Conservation (phyloP, 2,329 filamentous ascomycete genomes). For the Botrytis fragariae region DNA sequence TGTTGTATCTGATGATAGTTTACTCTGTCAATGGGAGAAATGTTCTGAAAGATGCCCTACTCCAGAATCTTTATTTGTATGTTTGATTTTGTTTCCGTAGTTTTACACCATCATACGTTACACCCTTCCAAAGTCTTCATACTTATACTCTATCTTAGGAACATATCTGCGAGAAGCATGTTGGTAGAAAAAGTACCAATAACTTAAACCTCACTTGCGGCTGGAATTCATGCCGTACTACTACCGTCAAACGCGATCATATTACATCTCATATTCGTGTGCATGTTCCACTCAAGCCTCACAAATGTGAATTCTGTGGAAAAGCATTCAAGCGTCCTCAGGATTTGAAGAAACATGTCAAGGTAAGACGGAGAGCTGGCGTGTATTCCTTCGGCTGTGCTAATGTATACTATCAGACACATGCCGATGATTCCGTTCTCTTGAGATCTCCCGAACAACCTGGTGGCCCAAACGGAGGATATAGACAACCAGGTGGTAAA, state of each 20-base stretch:
- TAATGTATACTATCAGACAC: slow-evolving; percentile 55
- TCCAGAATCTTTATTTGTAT: slow-evolving; percentile 43
- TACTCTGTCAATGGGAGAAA: slow-evolving; percentile 44
- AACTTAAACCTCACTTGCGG: slow-evolving; percentile 96
- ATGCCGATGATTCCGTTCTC: slow-evolving; percentile 88
- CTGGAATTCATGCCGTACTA: slow-evolving; percentile 94
- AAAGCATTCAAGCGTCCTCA: slow-evolving; percentile 99
- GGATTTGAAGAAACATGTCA: slow-evolving; percentile 99
- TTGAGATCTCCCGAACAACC: slow-evolving; percentile 41
- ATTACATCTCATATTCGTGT: slow-evolving; percentile 99
- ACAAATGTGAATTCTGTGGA: slow-evolving; percentile 98
- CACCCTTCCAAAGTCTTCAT: neutral
- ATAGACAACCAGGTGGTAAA: slow-evolving; percentile 48
- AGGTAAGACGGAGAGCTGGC: slow-evolving; percentile 47
- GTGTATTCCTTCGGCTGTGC: slow-evolving; percentile 20
- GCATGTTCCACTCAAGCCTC: slow-evolving; percentile 97
- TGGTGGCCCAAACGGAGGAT: slow-evolving; percentile 42
- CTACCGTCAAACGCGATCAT: slow-evolving; percentile 97
- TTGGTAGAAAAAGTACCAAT: slow-evolving; percentile 98
- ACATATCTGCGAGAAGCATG: slow-evolving; percentile 96
- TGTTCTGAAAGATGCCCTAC: slow-evolving; percentile 42
- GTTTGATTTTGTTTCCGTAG: slow-evolving; percentile 23
- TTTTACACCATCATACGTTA: neutral
- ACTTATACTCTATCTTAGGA: slow-evolving; percentile 56
- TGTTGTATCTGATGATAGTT: slow-evolving; percentile 37